Base-by-base conservation (phyloP, 192 early-diverging fungal genomes). In the Rhizophagus clarus region DNA sequence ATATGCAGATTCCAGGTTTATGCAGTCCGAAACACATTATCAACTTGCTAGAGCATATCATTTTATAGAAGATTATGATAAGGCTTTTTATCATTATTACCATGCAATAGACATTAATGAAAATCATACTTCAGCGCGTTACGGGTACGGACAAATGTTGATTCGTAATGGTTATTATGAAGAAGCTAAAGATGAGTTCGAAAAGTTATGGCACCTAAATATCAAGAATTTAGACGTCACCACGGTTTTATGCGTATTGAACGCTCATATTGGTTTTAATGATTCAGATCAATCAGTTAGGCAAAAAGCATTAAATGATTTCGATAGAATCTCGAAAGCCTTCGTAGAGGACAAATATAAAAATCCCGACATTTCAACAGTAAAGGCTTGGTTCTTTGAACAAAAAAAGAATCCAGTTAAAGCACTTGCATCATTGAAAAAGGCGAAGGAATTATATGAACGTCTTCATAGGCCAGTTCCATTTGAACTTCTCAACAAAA, bases 121-220 rank as follows among this genome's bases (percentile, higher is more conserved):
- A 4, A 82, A 87, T 15, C 93, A 96, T 72, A 62, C 88, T 2
- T 47, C 92, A 74, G 90, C 92, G 24, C 92, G 91, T 79, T 97
- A 91, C 82, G 93, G 93, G 3, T 81, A 96, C 60, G 95, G 93
- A 2, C 93, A 96, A 82, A 91, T 93, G 83, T 86, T 91, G 42
- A 81, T 96, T 12, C 84, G 83, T 34, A 75, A 79, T 85, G 88
- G 91, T 89, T 34, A 69, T 69, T 69, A 69, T 37, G 67, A 69
- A 22, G 67, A 69, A 20, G 67, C 67, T 3, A 69, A 40, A 69
- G 17, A 12, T 34, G 32, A 34, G 22, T 69, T 69, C 32, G 67
- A 69, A 22, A 69, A 31, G 9, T 40, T 69, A 34, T 22, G 67
- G 12, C 14, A 22, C 20, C 34, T 34, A 37, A 31, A 69, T 69